Conservation (phyloP, 176 grass and related monocot genomes). For the Thalia dealbata region DNA sequence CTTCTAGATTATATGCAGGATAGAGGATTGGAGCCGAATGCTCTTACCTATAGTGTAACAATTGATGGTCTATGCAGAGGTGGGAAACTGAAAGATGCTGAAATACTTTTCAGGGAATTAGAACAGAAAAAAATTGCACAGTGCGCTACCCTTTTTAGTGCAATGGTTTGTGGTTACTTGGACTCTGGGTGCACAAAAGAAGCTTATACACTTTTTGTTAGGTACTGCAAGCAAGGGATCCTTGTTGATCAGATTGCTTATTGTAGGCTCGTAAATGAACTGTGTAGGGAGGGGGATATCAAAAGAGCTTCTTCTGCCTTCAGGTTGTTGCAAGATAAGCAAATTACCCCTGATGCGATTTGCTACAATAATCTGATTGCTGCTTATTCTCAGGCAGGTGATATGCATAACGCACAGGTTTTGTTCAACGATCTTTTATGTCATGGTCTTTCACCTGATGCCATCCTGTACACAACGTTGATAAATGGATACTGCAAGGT, state of each 20-base stretch:
- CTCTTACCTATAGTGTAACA: conserved; percentile 44
- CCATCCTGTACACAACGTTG: conserved; percentile 47
- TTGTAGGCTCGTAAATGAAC: conserved; percentile 36
- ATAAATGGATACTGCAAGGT: conserved; percentile 65
- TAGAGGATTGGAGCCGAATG: conserved; percentile 50
- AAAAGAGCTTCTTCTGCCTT: conserved; percentile 44
- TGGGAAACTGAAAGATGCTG: conserved; percentile 53
- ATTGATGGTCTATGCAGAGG: conserved; percentile 67
- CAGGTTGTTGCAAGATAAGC: conserved; percentile 46
- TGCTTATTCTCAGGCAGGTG: conserved; percentile 38
- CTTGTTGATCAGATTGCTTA: conserved; percentile 40
- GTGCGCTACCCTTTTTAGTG: conserved; percentile 32
- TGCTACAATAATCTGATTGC: conserved; percentile 59
- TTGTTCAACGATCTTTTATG: conserved; percentile 54
- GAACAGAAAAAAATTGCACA: conserved; percentile 33
- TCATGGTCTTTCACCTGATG: conserved; percentile 39
- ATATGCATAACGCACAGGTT: conserved; percentile 37
- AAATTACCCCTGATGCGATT: conserved; percentile 44
- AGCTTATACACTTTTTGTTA: conserved; percentile 54
- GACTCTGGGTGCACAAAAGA: conserved; percentile 35
- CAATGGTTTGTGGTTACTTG: conserved; percentile 86
- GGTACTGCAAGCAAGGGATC: conserved; percentile 44
- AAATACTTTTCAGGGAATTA: conserved; percentile 44
- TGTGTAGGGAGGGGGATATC: conserved; percentile 52
- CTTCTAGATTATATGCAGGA: conserved; percentile 57